Conservation (phyloP, 345 rosid species). For the Eucalyptus curtisii region DNA sequence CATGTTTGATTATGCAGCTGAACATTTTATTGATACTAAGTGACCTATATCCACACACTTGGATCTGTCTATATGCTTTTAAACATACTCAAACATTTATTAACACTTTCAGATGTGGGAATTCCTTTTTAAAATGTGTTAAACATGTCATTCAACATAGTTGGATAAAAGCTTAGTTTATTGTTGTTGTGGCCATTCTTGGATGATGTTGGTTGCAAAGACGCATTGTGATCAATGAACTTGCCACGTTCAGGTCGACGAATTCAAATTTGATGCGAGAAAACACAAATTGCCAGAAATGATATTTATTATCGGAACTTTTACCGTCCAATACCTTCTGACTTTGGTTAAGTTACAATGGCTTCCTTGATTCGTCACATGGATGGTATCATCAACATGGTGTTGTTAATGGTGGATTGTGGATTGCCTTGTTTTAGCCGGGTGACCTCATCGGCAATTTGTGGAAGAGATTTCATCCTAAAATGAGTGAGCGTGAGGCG, state of each 20-base stretch:
- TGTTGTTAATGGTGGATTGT: conserved; percentile 85
- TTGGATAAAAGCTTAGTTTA: background rate
- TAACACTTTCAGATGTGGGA: background rate
- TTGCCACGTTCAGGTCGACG: background rate
- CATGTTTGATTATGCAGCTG: background rate
- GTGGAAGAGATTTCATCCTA: conserved; percentile 95
- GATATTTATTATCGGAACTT: background rate
- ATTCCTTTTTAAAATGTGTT: background rate
- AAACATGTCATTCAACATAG: background rate
- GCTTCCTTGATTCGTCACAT: conserved; percentile 25
- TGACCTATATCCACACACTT: background rate
- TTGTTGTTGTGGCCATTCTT: background rate
- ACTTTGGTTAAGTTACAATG: background rate
- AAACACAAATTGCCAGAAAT: background rate
- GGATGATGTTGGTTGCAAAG: background rate
- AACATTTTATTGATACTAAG: background rate
- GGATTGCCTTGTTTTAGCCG: conserved; percentile 96
- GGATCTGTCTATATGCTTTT: background rate
- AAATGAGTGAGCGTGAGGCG: conserved; percentile 96
- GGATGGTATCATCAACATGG: conserved; percentile 88
- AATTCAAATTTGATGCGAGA: background rate
- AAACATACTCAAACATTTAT: background rate
- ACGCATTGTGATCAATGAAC: background rate
- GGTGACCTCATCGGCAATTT: conserved; percentile 92
- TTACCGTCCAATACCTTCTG: background rate